These are phyloP conservation scores for Cairneyella variabilis DNA, from an alignment of 495 filamentous ascomycete species.

Conservation along the genomic window DNA sequence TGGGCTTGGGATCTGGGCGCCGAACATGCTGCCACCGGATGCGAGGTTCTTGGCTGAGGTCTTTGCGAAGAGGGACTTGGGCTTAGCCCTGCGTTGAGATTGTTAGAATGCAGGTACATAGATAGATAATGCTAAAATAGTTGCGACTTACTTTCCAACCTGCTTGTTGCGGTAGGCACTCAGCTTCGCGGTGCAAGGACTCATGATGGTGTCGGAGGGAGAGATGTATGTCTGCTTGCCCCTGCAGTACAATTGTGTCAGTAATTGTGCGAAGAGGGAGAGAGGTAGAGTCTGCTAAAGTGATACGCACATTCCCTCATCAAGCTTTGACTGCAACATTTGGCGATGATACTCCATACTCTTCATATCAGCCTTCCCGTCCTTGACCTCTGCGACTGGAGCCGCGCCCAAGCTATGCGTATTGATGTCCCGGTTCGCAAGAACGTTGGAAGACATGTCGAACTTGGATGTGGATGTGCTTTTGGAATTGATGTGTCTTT, in stretches of 20 bases:
- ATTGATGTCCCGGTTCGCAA: conserved; percentile 58
- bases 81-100: conserved; percentile 45
- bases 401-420: conserved; percentile 8
- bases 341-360: conserved; percentile 80
- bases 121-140: neutral
- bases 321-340: conserved; percentile 67
- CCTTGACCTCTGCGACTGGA: conserved; percentile 12
- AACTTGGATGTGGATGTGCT: conserved; percentile 2
- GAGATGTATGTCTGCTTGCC: conserved; percentile 69
- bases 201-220: conserved; percentile 91
- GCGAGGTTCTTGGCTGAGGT: conserved; percentile 51
- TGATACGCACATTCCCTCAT: conserved; percentile 39
- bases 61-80: conserved; percentile 61
- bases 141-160: conserved; percentile 58
- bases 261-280: no score
- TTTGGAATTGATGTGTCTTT: neutral
- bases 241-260: conserved; percentile 30
- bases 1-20: conserved; percentile 1
- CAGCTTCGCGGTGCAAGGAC: conserved; percentile 88
- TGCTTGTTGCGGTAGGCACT: conserved; percentile 79
- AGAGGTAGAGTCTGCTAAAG: no score
- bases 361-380: conserved; percentile 44
- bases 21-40: conserved; percentile 25
- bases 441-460: conserved; percentile 39
- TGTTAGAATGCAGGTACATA: conserved; percentile 12